Percentiles rank a stretch among this genome's conserved stretches.
These are phyloP conservation scores for Saturnispora dispora DNA, from an alignment of 805 yeast species.

Conservation along the genomic window DNA sequence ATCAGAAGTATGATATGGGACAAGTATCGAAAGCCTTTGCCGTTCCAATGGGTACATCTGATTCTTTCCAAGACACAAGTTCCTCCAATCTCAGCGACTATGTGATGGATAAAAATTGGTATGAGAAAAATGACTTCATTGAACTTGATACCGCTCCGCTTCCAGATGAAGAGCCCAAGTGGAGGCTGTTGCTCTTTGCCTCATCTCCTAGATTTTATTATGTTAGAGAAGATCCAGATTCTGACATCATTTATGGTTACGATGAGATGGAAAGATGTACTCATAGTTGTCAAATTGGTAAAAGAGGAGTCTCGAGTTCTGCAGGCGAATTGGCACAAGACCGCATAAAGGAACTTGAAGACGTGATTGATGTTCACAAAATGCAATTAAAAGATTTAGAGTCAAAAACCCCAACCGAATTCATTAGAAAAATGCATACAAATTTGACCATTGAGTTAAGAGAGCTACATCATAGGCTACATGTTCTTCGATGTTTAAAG, in stretches of 20 bases:
- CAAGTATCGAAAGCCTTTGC: constrained; percentile 30
- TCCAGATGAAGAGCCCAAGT: constrained; percentile 32
- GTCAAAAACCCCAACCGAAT: constrained; percentile 8
- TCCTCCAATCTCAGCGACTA: constrained; percentile 15
- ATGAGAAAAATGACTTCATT: constrained; percentile 64
- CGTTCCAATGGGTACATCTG: constrained; percentile 12
- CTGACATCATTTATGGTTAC: constrained; percentile 45
- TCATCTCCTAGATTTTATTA: constrained; percentile 53
- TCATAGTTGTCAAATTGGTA: constrained; percentile 57
- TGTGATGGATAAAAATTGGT: constrained; percentile 38
- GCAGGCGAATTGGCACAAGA: constrained; percentile 38
- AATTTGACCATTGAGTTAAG: constrained; percentile 22
- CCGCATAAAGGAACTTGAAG: constrained; percentile 32
- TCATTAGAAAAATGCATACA: constrained; percentile 10
- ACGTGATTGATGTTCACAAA: constrained; percentile 28
- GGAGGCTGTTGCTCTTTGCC: constrained; percentile 41
- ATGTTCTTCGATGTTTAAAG: constrained; percentile 17
- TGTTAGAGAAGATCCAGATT: constrained; percentile 41
- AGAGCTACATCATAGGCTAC: constrained; percentile 26
- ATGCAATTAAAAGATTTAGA: constrained; percentile 19
- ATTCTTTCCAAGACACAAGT: constrained; percentile 15
- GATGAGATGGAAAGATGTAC: constrained; percentile 44
- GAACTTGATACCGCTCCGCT: constrained; percentile 51
- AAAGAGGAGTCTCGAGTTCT: constrained; percentile 45
- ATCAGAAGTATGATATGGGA: constrained; percentile 42